Evolutionary conservation across 2,329 filamentous ascomycete species (phyloP).

Genomic region (Botryotinia narcissicola): DNA sequence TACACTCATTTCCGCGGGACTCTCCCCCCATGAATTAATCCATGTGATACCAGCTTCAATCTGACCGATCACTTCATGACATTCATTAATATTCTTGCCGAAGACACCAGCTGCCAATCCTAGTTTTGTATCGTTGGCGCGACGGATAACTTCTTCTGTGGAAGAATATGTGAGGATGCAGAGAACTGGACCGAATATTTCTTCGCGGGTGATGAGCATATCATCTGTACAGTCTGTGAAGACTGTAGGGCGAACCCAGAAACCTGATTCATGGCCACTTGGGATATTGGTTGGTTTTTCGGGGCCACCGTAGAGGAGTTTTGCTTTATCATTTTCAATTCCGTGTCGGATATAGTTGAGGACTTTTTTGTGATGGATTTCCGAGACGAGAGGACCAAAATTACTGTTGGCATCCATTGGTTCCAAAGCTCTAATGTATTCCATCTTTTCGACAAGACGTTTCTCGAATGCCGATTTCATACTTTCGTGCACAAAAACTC

Average conservation of each 20-base stretch:
- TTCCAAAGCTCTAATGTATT: slow-evolving; percentile 67
- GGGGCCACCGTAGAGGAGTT: slow-evolving; percentile 68
- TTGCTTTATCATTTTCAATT: slow-evolving; percentile 69
- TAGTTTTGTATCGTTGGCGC: slow-evolving; percentile 74
- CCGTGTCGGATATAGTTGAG: slow-evolving; percentile 73
- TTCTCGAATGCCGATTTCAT: slow-evolving; percentile 69
- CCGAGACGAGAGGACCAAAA: slow-evolving; percentile 79
- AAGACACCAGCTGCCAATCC: slow-evolving; percentile 85
- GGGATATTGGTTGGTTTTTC: slow-evolving; percentile 47
- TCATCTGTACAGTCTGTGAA: slow-evolving; percentile 82
- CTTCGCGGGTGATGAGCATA: slow-evolving; percentile 77
- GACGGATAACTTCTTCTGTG: slow-evolving; percentile 64
- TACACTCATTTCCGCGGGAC: slow-evolving; percentile 86
- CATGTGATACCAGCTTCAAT: slow-evolving; percentile 85
- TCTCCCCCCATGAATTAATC: slow-evolving; percentile 94
- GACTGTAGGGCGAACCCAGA: slow-evolving; percentile 79
- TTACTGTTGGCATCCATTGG: slow-evolving; percentile 72
- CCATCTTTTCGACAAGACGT: slow-evolving; percentile 66
- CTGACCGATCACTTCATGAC: slow-evolving; percentile 67
- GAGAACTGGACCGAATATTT: slow-evolving; percentile 90
- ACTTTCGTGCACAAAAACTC: slow-evolving; percentile 72
- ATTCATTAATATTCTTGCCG: slow-evolving; percentile 69
- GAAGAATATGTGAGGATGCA: slow-evolving; percentile 71
- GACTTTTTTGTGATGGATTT: slow-evolving; percentile 74
- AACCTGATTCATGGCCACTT: slow-evolving; percentile 55